Evolutionary conservation across 306 rosid species (phyloP), one percentile per base, ranked within the genome.

Genomic region (Lathyrus sativus): DNA sequence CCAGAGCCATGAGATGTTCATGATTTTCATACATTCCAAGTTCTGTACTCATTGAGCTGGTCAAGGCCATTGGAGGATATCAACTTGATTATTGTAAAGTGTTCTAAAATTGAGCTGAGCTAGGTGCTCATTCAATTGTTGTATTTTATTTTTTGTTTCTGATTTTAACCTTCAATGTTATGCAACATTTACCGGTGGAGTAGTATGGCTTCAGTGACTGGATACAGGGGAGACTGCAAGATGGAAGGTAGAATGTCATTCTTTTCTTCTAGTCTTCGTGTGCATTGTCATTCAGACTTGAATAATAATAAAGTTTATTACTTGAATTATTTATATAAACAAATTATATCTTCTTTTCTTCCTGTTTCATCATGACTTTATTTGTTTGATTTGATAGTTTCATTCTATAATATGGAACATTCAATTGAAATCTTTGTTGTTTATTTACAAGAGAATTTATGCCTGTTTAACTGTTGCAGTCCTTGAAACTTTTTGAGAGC

Each of bases 21-120:
- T 57, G 26, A n/a, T 7, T 18, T 60, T 67, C 14, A 28, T 62
- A 57, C 62, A 18, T 50, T 71, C 41, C 65, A 49, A 71, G 70
- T 59, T 72, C 26, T 72, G 55, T 51, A 50, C 35, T 19, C 35
- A 7, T 65, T 14, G 58, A 43, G 79, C 49, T 76, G 50, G 48
- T 61, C 57, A 13, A 50, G 71, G 70, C 28, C 18, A 38, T 31
- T 38, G 59, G 59, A 43, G 49, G 54, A 53, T 19, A 37, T 64
- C 9, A 54, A 53, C 15, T 13, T 2, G 24, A 19, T 17, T 56
- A 38, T 19, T 64, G 57, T 57, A 45, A 68, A 45, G 45, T 46
- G 50, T 15, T 26, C 24, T 35, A 43, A 72, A 65, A 43, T 29
- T 35, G 7, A 4, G 42, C 18, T 6, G 53, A 45, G 55, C 46